Base-by-base conservation (phyloP, 495 filamentous ascomycete species). In the Tetracladium setigerum region DNA sequence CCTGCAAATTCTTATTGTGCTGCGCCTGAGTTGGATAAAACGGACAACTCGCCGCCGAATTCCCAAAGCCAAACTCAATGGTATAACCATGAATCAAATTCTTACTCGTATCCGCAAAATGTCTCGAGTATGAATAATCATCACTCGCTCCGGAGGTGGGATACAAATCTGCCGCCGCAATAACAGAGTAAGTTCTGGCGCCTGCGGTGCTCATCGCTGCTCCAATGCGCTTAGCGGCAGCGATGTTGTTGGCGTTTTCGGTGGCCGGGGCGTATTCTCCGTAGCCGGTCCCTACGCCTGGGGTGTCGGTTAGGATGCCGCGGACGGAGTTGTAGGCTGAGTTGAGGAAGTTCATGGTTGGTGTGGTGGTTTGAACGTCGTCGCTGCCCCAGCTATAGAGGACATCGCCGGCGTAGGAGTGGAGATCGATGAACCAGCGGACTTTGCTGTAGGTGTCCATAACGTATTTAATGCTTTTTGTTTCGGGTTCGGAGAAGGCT, bases 301-400 rank as follows among this genome's bases (percentile, higher is more conserved):
- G 39, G 13, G 49, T 59, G 19, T 63, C 60, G 10, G 45, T 35
- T 9, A 61, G 52, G n/a, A 61, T 47, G 15, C 68, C 67, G 16
- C 67, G 61, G 43, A 63, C 59, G 44, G 58, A 55, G 32, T 67
- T 60, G 43, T 61, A 70, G 1, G 59, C 52, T 6, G 58, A 14
- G 49, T 67, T 69, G 15, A 59, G 30, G 38, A 68, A 65, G 37
- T 65, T 72, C 62, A 57, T 56, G 36, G 47, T 45, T 13, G 59
- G 44, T 31, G 57, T 46, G 12, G 34, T 52, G 22, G 50, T 41
- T 54, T 69, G 66, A 51, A 62, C 59, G 5, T 57, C 50, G 41
- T 70, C 69, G 51, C 61, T 53, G 13, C 67, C 66, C 67, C 67
- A 72, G 49, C 40, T 50, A 53, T 70, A 69, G 0, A 72, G 54